phyloP scores from a whole-genome alignment of 352 stramenopile species.

The Hyaloperonospora brassicae region DNA sequence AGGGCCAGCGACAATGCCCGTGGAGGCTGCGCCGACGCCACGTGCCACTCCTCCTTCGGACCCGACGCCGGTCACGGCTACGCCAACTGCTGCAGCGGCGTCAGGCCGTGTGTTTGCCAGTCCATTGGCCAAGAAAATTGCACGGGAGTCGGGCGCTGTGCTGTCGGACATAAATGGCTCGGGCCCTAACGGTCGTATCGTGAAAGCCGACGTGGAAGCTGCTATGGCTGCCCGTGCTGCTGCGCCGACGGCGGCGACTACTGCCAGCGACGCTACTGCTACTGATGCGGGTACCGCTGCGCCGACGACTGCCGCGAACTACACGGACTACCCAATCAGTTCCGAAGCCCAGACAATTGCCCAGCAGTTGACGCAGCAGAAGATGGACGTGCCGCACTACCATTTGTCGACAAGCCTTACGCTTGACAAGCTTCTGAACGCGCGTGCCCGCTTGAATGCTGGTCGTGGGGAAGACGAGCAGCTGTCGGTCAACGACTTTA shows the following conservation, averaged over 20 bases:
- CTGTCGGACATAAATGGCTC: slow-evolving; percentile 67
- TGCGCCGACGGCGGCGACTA: slow-evolving; percentile 17
- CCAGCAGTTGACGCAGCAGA: slow-evolving; percentile 87
- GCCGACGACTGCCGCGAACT: slow-evolving; percentile 57
- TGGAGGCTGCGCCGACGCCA: slow-evolving; percentile 23
- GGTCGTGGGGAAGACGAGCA: slow-evolving; percentile 87
- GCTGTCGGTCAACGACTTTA: slow-evolving; percentile 97
- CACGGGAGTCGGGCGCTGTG: slow-evolving; percentile 66
- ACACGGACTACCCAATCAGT: slow-evolving; percentile 90
- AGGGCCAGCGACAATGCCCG: slow-evolving; percentile 16
- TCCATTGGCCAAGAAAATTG: slow-evolving; percentile 90
- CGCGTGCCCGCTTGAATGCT: slow-evolving; percentile 88
- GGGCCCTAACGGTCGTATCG: slow-evolving; percentile 85
- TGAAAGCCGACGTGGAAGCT: slow-evolving; percentile 91
- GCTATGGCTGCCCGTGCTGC: slow-evolving; percentile 67
- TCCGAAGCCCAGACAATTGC: slow-evolving; percentile 68
- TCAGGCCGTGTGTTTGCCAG: slow-evolving; percentile 88
- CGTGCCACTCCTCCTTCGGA: slow-evolving; percentile 18
- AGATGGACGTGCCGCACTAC: slow-evolving; percentile 94
- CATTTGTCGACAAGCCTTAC: slow-evolving; percentile 93
- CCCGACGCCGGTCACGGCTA: slow-evolving; percentile 10
- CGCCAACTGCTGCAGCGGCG: slow-evolving; percentile 13
- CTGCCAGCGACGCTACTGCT: slow-evolving; percentile 21
- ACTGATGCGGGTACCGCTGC: slow-evolving; percentile 9
- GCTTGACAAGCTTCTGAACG: slow-evolving; percentile 87